A percentile compares a stretch with the other conserved stretches of the same genome.
These are phyloP conservation scores for Eucalyptus pauciflora DNA, from an alignment of 345 rosid genomes.

Conservation along the genomic window DNA sequence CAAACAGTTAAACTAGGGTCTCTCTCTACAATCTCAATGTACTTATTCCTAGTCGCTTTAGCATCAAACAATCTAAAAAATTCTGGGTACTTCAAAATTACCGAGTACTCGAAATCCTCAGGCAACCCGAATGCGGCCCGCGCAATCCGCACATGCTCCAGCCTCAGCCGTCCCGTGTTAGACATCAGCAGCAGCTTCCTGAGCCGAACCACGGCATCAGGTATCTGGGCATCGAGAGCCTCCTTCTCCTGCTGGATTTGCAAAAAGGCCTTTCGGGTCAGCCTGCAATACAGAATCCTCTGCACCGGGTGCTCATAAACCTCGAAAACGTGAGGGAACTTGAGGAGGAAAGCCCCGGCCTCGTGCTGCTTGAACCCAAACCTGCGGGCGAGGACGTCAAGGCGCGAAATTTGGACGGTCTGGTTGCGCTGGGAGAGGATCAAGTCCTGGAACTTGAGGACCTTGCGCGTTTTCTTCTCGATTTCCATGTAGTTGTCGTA, in stretches of 20 bases:
- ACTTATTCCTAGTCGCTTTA: constrained; percentile 66
- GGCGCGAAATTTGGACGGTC: constrained; percentile 52
- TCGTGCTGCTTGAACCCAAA: constrained; percentile 70
- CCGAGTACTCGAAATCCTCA: constrained; percentile 83
- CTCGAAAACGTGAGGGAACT: constrained; percentile 77
- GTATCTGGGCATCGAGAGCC: constrained; percentile 49
- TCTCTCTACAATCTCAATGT: constrained; percentile 62
- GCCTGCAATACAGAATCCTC: constrained; percentile 60
- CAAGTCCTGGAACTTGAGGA: constrained; percentile 60
- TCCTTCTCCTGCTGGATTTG: constrained; percentile 64
- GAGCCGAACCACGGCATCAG: constrained; percentile 51
- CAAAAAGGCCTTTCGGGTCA: constrained; percentile 47
- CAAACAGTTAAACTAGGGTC: constrained; percentile 47
- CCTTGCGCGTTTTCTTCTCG: constrained; percentile 74
- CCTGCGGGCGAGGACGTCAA: constrained; percentile 65
- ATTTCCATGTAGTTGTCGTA: constrained; percentile 96
- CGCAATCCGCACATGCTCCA: constrained; percentile 80
- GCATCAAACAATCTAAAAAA: constrained; percentile 63
- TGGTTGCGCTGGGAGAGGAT: constrained; percentile 62
- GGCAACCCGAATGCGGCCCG: constrained; percentile 78
- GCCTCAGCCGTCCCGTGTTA: constrained; percentile 54
- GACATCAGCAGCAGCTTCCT: constrained; percentile 85
- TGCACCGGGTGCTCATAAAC: constrained; percentile 93
- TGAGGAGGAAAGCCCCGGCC: constrained; percentile 67
- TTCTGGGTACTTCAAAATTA: constrained; percentile 54